Evolutionary conservation across 495 filamentous ascomycete genomes (phyloP), one percentile per base, ranked within the genome.

Genomic region (Tetracladium setigerum): DNA sequence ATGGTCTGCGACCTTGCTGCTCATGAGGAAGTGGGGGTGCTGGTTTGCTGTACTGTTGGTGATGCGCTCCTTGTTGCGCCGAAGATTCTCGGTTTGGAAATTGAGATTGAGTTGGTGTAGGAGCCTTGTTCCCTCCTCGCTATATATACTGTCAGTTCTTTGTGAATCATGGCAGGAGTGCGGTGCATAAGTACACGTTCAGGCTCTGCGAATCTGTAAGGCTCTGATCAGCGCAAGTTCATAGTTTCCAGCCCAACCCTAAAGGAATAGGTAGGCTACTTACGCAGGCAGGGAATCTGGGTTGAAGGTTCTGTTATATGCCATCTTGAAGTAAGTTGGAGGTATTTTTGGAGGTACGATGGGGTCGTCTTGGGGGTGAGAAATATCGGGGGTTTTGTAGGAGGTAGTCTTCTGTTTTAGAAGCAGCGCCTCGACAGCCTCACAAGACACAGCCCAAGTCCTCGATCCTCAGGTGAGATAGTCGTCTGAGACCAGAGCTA

Each of bases 281-380:
- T 72, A 95, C 84, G 89, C 88, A 64, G 92, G 92, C 49, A 98
- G 80, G 66, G 89, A 87, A 70, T 98, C 94, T n/a, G 91, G 91
- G 60, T 98, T 96, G 68, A 86, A 89, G 35, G 78, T 76, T 58
- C 82, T 79, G 63, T 94, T 95, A 76, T 98, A 97, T 27, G 92
- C 92, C 92, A 97, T 98, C 18, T 53, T 66, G 55, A 44, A 13
- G n/a, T 12, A 24, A 53, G 34, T 32, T 18, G 31, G 16, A 36
- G 1, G 7, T n/a, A 24, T 37, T 30, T 8, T 30, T 27, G 7
- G 7, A 27, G 22, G 22, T 3, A 27, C 3, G 7, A 27, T 7
- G 22, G 22, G 22, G 22, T 27, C 22, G 22, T 27, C 22, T 27
- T 3, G 22, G 22, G 7, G 22, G 22, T n/a, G n/a, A n/a, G 22